Conservation (phyloP, 1,139 yeast genomes). For the Yamadazyma sp. region DNA sequence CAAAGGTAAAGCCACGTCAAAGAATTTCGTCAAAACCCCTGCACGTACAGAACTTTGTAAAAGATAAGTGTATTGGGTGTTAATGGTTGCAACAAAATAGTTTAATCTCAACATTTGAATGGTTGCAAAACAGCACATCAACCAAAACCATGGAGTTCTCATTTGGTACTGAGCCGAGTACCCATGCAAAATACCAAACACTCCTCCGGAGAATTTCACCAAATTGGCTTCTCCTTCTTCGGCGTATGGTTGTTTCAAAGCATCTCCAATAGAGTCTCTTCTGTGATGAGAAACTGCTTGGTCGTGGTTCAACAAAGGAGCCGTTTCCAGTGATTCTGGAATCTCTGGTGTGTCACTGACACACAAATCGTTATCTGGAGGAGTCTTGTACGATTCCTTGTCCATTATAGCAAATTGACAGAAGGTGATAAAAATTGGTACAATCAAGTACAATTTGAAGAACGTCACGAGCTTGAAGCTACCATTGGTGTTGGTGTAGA, state of each 20-base stretch:
- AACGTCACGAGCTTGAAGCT: slow-evolving; percentile 32
- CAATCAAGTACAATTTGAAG: slow-evolving; percentile 36
- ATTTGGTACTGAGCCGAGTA: slow-evolving; percentile 41
- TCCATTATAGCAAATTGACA: slow-evolving; percentile 46
- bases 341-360: slow-evolving; percentile 20
- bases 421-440: slow-evolving; percentile 39
- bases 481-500: slow-evolving; percentile 28
- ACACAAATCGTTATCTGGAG: slow-evolving; percentile 29
- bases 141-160: slow-evolving; percentile 43
- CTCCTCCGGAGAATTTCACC: slow-evolving; percentile 36
- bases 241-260: slow-evolving; percentile 45
- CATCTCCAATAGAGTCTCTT: slow-evolving; percentile 48
- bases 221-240: slow-evolving; percentile 39
- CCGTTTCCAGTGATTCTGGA: slow-evolving; percentile 19
- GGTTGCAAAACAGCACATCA: slow-evolving; percentile 39
- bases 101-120: slow-evolving; percentile 46
- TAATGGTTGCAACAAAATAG: slow-evolving; percentile 48
- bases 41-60: slow-evolving; percentile 30
- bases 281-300: slow-evolving; percentile 17
- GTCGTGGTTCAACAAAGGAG: slow-evolving; percentile 18
- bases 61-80: slow-evolving; percentile 44
- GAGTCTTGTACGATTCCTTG: slow-evolving; percentile 38
- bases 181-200: slow-evolving; percentile 47
- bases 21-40: slow-evolving; percentile 32
- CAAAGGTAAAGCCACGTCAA: slow-evolving; percentile 46